Base-by-base conservation (phyloP, 1,284 basidiomycete species). In the Wolfiporia cocos region DNA sequence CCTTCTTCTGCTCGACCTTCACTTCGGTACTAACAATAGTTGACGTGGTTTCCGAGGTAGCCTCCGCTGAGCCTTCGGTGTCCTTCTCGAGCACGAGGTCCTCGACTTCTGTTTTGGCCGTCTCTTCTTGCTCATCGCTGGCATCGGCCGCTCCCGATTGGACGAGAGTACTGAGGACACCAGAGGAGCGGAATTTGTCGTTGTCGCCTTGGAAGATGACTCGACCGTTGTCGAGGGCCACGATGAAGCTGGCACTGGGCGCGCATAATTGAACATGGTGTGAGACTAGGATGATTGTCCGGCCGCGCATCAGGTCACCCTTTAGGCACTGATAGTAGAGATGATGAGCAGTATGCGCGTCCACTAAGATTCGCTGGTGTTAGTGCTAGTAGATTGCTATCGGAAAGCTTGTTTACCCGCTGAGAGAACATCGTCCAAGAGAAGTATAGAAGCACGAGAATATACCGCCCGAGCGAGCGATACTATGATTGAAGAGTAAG, bases 381-480 rank as follows among this genome's bases (percentile, higher is more conserved):
- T 9, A 23, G 24, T 14, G 17, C 1, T 18, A 11, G 29, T 3
- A 19, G 14, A 3, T 2, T 10, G 39, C 5, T 17, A 21, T 11
- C 43, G n/a, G 15, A 15, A 7, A 21, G 29, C 39, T 43, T 14
- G 53, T 72, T 19, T 46, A 76, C 75, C 76, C 24, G 78, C 78
- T 31, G 86, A 87, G 23, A 90, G 69, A 41, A 94, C 89, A 56
- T 99, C 95, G 55, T 99, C 95, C 31, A 98, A 68, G 34, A 96
- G 70, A 1, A 98, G 66, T 19, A 88, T 70, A 0, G 85, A 84
- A 7, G 95, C 94, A 22, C 91, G 75, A 40, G 90, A 94, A 65
- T 98, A 99, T 20, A 98, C 81, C 1, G 95, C 94, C 43, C 95
- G 82, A 18, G 94, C 94, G 6, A 95, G 72, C 0, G 90, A 77